A percentile compares a stretch with the other conserved stretches of the same genome.
Evolutionary conservation across 768 basidiomycete species (phyloP).

Genomic region (Holtermannia corniformis): DNA sequence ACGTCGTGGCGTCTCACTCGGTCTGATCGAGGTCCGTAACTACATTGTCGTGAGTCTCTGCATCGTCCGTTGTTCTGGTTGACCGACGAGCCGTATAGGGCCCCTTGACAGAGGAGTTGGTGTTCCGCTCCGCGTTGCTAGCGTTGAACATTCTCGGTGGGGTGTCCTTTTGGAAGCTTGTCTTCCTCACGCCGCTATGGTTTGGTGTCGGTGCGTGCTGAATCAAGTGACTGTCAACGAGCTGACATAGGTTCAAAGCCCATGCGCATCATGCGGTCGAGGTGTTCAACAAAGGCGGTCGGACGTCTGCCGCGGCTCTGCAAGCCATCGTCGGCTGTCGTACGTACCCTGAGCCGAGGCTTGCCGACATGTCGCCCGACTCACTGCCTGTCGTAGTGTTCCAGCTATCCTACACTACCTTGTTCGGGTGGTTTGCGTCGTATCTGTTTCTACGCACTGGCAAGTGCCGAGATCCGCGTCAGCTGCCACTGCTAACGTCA

Average conservation of each 20-base stretch:
- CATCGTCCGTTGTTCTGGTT: background rate
- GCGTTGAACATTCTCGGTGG: conserved; percentile 61
- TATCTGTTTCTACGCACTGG: conserved; percentile 80
- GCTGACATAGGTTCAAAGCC: conserved; percentile 49
- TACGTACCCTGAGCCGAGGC: conserved; percentile 42
- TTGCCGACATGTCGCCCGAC: background rate
- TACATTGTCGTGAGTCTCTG: conserved; percentile 47
- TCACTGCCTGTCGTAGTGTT: conserved; percentile 52
- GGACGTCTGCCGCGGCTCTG: conserved; percentile 55
- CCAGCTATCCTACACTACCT: conserved; percentile 79
- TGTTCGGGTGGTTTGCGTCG: conserved; percentile 81
- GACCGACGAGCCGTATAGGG: conserved; percentile 37
- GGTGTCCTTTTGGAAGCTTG: conserved; percentile 51
- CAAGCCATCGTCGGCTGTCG: conserved; percentile 46
- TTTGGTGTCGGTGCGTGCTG: conserved; percentile 72
- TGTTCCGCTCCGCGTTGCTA: conserved; percentile 78
- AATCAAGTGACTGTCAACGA: background rate
- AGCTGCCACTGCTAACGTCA: background rate
- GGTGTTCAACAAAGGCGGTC: conserved; percentile 62
- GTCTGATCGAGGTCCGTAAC: conserved; percentile 59
- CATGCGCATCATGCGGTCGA: conserved; percentile 92
- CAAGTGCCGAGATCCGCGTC: conserved; percentile 10
- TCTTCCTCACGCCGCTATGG: conserved; percentile 70
- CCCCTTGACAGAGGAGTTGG: conserved; percentile 84
- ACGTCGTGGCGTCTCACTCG: conserved; percentile 1